Evolutionary conservation across 257 asterid species (phyloP), one percentile per base, ranked within the genome.

Genomic region (Orobanche coerulescens): DNA sequence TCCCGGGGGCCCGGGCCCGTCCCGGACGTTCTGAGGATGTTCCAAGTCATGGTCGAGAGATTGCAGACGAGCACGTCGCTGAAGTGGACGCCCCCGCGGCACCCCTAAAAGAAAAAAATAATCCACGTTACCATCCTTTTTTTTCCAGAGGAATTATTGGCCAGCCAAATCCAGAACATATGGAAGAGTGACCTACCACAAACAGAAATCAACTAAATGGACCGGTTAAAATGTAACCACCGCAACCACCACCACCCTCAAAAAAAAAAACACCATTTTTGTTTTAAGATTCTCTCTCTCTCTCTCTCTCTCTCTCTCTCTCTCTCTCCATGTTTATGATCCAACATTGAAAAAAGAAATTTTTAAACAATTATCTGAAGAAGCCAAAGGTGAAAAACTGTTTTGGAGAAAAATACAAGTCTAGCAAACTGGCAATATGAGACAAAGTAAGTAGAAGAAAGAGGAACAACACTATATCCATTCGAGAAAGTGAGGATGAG

Each of bases 21-120:
- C 58, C 98, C 98, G 3, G 77, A 70, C 1, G 98, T 92, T 75
- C 76, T 75, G 25, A 88, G 80, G 12, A 79, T 65, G 58, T 54
- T 86, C 96, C 98, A 92, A 1, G 78, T 69, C 96, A 82, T 82
- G 19, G 76, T 83, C 69, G 75, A 81, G 3, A 88, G 86, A 60
- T 79, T 79, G 23, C 87, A 88, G 16, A 81, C 84, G 47, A 88
- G 76, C 48, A 92, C 94, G 59, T 88, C 96, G 23, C 96, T 84
- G 69, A 88, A 92, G 77, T 92, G 98, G 78, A 82, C 77, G 1
- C 96, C 96, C 6, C 98, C 96, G 2, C 94, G 76, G 48, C 98
- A 92, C 50, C 98, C 98, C 96, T 91, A 56, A 24, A 18, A 26
- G 16, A 52, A 33, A 33, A 13, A 48, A 43, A 40, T 30, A 1